Evolutionary conservation across 345 rosid species (phyloP).

Genomic region (Murraya koenigii): DNA sequence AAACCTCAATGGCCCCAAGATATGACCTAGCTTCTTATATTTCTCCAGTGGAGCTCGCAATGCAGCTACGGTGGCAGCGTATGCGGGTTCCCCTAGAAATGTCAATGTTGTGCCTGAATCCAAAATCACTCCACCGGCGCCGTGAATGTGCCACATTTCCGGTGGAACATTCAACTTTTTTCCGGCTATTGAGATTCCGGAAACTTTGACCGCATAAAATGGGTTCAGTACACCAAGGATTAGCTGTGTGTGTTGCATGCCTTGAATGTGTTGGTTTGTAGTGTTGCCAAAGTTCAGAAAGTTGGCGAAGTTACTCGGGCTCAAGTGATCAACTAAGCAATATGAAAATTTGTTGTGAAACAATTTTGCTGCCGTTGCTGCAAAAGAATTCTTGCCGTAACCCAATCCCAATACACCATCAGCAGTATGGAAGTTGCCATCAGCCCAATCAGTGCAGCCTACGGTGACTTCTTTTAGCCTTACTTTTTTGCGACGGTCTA

Average conservation of each 20-base stretch:
- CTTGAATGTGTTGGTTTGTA: background rate
- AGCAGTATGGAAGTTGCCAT: background rate
- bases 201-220: conserved; percentile 19
- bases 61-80: conserved; percentile 10
- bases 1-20: background rate
- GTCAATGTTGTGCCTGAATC: conserved; percentile 33
- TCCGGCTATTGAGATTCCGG: conserved; percentile 24
- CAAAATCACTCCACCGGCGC: conserved; percentile 16
- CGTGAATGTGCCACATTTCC: background rate
- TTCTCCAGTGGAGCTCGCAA: background rate
- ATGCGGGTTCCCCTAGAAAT: conserved; percentile 11
- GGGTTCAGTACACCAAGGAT: background rate
- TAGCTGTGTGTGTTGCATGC: conserved; percentile 22
- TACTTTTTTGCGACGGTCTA: background rate
- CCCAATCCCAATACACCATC: conserved; percentile 36
- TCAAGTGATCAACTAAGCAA: conserved; percentile 35
- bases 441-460: conserved; percentile 18
- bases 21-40: background rate
- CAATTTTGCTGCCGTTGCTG: conserved; percentile 6
- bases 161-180: conserved; percentile 15
- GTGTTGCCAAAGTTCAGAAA: conserved; percentile 22
- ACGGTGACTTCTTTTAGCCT: conserved; percentile 14
- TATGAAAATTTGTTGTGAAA: conserved; percentile 34
- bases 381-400: conserved; percentile 16
- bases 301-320: conserved; percentile 17